These are phyloP conservation scores for Trichoderma aggressivum DNA, from an alignment of 2,329 filamentous ascomycete species.

Conservation along the genomic window DNA sequence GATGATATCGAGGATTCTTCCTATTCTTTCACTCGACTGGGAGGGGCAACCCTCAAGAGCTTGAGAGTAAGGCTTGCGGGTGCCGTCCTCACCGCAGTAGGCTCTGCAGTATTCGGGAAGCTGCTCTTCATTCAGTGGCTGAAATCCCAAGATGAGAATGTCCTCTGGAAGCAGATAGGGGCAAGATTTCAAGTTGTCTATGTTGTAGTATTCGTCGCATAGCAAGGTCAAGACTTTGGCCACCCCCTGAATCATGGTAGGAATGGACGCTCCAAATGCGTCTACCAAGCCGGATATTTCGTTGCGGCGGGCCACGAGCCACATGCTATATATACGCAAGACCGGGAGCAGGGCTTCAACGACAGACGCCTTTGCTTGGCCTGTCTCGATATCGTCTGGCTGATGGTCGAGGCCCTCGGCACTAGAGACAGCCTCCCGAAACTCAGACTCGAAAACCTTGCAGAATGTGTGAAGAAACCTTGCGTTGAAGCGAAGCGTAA, in stretches of 20 bases:
- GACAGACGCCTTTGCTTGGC: slow-evolving; percentile 33
- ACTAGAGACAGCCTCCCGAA: slow-evolving; percentile 41
- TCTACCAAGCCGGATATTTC: slow-evolving; percentile 47
- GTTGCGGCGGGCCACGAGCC: slow-evolving; percentile 46
- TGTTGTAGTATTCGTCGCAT: slow-evolving; percentile 42
- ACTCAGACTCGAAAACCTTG: slow-evolving; percentile 65
- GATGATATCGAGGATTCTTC: slow-evolving; percentile 48
- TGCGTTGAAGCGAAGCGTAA: slow-evolving; percentile 73
- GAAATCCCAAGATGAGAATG: slow-evolving; percentile 43
- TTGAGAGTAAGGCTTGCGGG: slow-evolving; percentile 40
- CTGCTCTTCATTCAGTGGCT: slow-evolving; percentile 38
- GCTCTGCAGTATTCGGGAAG: slow-evolving; percentile 41
- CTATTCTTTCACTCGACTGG: slow-evolving; percentile 38
- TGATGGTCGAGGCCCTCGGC: slow-evolving; percentile 22
- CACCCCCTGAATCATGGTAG: slow-evolving; percentile 46
- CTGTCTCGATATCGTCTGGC: slow-evolving; percentile 21
- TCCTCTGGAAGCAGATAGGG: slow-evolving; percentile 54
- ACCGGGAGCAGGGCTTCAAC: slow-evolving; percentile 48
- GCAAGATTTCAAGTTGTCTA: slow-evolving; percentile 37
- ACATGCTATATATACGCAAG: slow-evolving; percentile 52
- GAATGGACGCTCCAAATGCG: slow-evolving; percentile 44
- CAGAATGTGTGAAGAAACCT: slow-evolving; percentile 72
- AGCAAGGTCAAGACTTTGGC: slow-evolving; percentile 48
- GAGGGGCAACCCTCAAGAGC: slow-evolving; percentile 32
- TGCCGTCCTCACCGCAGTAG: slow-evolving; percentile 34